Conservation (phyloP, 2,329 filamentous ascomycete genomes). For the Colletotrichum higginsianum region DNA sequence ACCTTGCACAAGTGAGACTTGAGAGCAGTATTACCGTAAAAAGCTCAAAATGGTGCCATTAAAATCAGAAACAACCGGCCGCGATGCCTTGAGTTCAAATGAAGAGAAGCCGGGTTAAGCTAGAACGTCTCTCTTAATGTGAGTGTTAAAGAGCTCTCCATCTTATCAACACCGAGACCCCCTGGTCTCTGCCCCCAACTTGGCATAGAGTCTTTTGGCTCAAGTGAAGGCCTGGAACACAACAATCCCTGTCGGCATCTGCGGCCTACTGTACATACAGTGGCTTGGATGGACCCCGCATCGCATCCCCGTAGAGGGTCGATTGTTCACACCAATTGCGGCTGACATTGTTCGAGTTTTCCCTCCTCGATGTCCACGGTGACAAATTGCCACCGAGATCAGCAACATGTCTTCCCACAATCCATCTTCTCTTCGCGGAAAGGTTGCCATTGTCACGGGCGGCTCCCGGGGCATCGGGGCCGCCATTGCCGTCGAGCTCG, state of each 20-base stretch:
- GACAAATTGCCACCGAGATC: not conserved
- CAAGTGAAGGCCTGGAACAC: not conserved
- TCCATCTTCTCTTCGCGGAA: conserved; percentile 48
- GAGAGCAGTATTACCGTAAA: too few species aligned
- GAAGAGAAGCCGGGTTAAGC: too few species aligned
- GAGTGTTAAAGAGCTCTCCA: too few species aligned
- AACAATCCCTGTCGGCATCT: not conserved
- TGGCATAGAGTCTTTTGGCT: not conserved
- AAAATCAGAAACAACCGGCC: too few species aligned
- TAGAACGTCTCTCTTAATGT: too few species aligned
- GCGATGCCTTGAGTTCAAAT: too few species aligned
- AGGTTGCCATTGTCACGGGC: conserved; percentile 44
- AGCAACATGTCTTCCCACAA: not conserved
- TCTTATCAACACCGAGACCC: not conserved
- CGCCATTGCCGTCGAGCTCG: conserved; percentile 71
- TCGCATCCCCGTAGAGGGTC: not conserved
- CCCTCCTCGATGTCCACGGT: not conserved
- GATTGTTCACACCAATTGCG: too few species aligned
- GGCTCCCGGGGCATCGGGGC: conserved; percentile 70
- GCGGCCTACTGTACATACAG: too few species aligned
- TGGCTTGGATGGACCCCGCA: not conserved
- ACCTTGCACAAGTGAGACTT: too few species aligned
- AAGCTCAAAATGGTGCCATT: too few species aligned
- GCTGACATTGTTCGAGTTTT: not conserved
- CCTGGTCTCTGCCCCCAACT: not conserved